Percentiles rank a stretch among this genome's conserved stretches.
Evolutionary conservation across 176 grass and related monocot genomes (phyloP).

Genomic region (Lolium perenne): DNA sequence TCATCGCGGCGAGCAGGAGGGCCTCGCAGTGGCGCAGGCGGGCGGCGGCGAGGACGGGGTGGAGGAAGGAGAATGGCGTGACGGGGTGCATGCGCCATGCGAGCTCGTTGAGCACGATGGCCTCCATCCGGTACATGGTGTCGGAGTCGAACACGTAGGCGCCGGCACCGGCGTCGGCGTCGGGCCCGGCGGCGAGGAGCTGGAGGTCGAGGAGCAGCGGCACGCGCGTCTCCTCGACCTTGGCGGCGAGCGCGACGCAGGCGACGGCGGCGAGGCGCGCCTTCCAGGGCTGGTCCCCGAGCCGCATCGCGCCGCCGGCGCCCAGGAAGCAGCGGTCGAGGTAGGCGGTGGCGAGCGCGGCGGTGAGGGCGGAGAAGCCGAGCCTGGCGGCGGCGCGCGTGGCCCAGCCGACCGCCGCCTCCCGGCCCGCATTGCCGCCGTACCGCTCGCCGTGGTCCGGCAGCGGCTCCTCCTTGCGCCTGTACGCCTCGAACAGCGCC

Average conservation of each 20-base stretch:
- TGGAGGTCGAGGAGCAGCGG: slow-evolving; percentile 80
- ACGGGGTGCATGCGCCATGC: slow-evolving; percentile 77
- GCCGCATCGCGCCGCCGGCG: slow-evolving; percentile 41
- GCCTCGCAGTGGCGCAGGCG: slow-evolving; percentile 50
- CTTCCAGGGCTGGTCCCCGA: slow-evolving; percentile 74
- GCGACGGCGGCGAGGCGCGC: slow-evolving; percentile 69
- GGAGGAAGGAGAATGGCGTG: slow-evolving; percentile 77
- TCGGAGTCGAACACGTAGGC: slow-evolving; percentile 67
- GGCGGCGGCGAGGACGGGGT: slow-evolving; percentile 46
- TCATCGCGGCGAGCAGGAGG: slow-evolving; percentile 54
- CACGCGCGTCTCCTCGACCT: slow-evolving; percentile 86
- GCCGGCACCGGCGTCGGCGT: background rate
- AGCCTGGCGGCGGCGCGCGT: slow-evolving; percentile 41
- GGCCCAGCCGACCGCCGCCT: slow-evolving; percentile 63
- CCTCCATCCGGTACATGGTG: slow-evolving; percentile 87
- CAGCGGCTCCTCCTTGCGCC: slow-evolving; percentile 47
- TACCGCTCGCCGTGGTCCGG: slow-evolving; percentile 13
- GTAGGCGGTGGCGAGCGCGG: slow-evolving; percentile 65
- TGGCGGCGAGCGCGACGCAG: slow-evolving; percentile 75
- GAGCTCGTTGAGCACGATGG: slow-evolving; percentile 74
- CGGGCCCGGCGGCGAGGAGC: slow-evolving; percentile 24
- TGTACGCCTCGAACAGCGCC: slow-evolving; percentile 44
- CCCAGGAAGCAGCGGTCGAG: slow-evolving; percentile 82
- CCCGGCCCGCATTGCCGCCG: slow-evolving; percentile 46
- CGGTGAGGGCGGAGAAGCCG: slow-evolving; percentile 74